Percentiles rank a stretch among this genome's conserved stretches.
These are phyloP conservation scores for Leccinum variicolor DNA, from an alignment of 768 basidiomycete genomes.

Conservation along the genomic window DNA sequence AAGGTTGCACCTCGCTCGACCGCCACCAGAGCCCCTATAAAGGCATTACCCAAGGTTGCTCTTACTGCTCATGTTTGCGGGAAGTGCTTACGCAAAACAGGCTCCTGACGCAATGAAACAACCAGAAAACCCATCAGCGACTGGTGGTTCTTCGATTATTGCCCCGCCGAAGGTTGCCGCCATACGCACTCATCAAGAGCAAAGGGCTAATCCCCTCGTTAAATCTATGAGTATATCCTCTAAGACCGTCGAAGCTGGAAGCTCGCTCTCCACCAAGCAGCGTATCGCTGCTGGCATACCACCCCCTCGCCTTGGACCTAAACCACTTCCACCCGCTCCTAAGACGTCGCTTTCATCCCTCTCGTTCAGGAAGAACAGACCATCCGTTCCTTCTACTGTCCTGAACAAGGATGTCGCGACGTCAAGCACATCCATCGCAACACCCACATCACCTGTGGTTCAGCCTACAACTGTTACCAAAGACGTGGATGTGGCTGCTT, in stretches of 20 bases:
- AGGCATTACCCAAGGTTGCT: constrained; percentile 13
- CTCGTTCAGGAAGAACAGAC: constrained; percentile 43
- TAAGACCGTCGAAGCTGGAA: constrained; percentile 25
- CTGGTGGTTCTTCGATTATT: neutral
- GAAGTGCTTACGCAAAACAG: constrained; percentile 6
- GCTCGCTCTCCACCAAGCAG: constrained; percentile 50
- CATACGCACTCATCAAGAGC: constrained; percentile 30
- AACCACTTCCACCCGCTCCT: constrained; percentile 23
- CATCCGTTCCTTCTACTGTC: constrained; percentile 2
- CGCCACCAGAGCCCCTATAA: neutral
- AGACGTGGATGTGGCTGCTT: constrained; percentile 2
- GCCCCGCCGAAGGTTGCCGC: constrained; percentile 14
- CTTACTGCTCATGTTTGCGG: neutral
- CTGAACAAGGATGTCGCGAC: constrained; percentile 14
- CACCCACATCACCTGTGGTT: constrained; percentile 12
- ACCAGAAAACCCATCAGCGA: constrained; percentile 2
- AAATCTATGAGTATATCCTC: constrained; percentile 27
- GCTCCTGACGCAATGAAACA: constrained; percentile 1
- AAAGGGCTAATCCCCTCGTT: constrained; percentile 29
- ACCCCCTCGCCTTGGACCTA: constrained; percentile 34
- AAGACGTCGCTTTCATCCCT: constrained; percentile 30
- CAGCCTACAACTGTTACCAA: neutral
- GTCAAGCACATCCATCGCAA: neutral
- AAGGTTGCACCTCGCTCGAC: constrained; percentile 3
- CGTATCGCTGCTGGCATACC: constrained; percentile 42